Percentiles rank a stretch among this genome's conserved stretches.
Evolutionary conservation across 106 monocot species (phyloP).

Genomic region (Iris macrosiphon): DNA sequence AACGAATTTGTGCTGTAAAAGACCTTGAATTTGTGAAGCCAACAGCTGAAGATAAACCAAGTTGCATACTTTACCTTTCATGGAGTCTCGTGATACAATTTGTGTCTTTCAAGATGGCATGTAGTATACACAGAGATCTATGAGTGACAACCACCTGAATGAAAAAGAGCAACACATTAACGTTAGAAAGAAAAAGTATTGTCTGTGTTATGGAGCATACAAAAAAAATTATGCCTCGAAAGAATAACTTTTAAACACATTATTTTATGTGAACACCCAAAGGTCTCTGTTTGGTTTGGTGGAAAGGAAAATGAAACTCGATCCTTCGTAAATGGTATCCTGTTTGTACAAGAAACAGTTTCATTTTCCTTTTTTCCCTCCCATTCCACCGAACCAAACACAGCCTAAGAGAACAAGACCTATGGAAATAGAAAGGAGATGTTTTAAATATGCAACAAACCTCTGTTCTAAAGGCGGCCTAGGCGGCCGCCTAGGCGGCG

Average conservation of each 20-base stretch:
- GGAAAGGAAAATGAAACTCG: not conserved
- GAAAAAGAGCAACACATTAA: constrained; percentile 3
- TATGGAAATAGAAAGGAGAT: too few relatives aligned
- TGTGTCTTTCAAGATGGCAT: constrained; percentile 33
- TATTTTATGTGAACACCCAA: too few relatives aligned
- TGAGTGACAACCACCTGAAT: constrained; percentile 44
- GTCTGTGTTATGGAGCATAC: not conserved
- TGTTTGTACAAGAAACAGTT: too few relatives aligned
- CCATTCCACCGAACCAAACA: too few relatives aligned
- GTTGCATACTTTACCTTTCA: constrained; percentile 33
- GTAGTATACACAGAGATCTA: constrained; percentile 57
- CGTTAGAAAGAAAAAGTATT: not conserved
- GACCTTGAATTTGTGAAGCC: not conserved
- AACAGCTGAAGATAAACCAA: not conserved
- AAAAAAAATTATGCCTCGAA: not conserved
- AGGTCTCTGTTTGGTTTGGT: too few relatives aligned
- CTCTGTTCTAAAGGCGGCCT: too few relatives aligned
- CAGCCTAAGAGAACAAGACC: too few relatives aligned
- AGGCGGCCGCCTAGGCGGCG: too few relatives aligned
- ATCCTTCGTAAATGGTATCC: too few relatives aligned
- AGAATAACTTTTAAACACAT: not conserved
- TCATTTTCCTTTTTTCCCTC: too few relatives aligned
- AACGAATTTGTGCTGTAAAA: not conserved
- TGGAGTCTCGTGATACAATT: constrained; percentile 8
- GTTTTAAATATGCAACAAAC: too few relatives aligned